Evolutionary conservation across 192 early-diverging fungal species (phyloP), one percentile per base, ranked within the genome.

Genomic region (Backusella westeae): DNA sequence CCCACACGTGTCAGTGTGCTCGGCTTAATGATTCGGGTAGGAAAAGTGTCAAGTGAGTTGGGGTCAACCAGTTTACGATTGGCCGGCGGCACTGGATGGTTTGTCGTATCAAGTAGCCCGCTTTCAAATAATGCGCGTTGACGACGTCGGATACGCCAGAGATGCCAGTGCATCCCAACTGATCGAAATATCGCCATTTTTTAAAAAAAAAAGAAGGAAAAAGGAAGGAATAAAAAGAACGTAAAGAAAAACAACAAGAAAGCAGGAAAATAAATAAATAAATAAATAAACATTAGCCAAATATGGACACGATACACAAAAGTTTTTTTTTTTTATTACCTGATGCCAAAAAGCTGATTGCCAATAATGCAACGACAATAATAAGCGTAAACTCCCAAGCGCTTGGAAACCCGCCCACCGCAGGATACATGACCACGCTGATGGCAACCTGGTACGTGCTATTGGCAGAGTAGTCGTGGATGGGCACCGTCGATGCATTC

Each of bases 331-430:
- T 86, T 23, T 29, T 29, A 29, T 29, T 29, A 86, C 87, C 82
- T 68, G 85, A 86, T 34, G 83, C 73, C 14, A 83, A 44, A 46
- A 86, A 82, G 19, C 85, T 84, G 17, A 86, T 46, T 1, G 80
- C 83, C 0, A 88, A 70, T 17, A 88, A 67, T 12, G 81, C 78
- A 17, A 88, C 77, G 1, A 86, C 82, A 23, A 88, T 73, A 34
- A 86, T 81, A 29, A 88, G 69, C 7, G 83, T 81, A 69, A 86
- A 85, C 56, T 88, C 87, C 87, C 87, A 88, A 34, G 85, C 69
- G 39, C 76, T 77, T 3, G 87, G 77, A 67, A 85, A 77, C 0
- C 59, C 74, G 17, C 75, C 75, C 7, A 74, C 34, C 1, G 75
- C 67, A 3, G 82, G 82, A 38, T 80, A 77, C 34, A 83, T 65